Evolutionary conservation across 1,284 basidiomycete species (phyloP).

Genomic region (Peniophora sp.): DNA sequence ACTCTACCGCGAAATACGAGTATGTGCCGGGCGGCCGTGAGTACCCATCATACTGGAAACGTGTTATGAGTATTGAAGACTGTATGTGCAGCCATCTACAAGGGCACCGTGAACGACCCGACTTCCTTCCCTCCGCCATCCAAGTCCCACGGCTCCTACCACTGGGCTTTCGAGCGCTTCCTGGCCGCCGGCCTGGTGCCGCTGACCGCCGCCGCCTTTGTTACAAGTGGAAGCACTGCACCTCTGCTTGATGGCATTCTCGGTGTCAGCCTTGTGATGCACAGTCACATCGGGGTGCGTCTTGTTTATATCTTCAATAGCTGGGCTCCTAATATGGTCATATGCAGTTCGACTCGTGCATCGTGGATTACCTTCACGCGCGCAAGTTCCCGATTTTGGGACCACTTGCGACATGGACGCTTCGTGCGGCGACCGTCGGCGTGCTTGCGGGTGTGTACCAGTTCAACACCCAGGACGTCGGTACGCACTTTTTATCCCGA

Average conservation of each 20-base stretch:
- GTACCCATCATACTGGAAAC: constrained; percentile 21
- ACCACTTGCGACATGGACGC: constrained; percentile 61
- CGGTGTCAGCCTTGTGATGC: constrained; percentile 82
- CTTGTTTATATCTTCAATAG: not conserved
- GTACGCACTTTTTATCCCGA: constrained; percentile 35
- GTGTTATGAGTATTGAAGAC: not conserved
- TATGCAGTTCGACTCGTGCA: constrained; percentile 57
- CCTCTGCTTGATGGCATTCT: constrained; percentile 87
- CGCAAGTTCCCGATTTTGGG: constrained; percentile 89
- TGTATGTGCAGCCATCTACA: constrained; percentile 68
- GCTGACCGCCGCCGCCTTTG: constrained; percentile 77
- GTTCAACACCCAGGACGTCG: constrained; percentile 97
- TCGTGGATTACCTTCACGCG: constrained; percentile 89
- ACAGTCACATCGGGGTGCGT: constrained; percentile 89
- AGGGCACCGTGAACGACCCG: constrained; percentile 95
- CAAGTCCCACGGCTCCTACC: constrained; percentile 85
- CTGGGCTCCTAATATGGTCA: not conserved
- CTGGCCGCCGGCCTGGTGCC: constrained; percentile 86
- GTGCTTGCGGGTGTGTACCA: constrained; percentile 90
- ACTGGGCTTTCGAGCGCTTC: constrained; percentile 96
- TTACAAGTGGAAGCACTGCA: constrained; percentile 60
- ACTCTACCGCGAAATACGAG: constrained; percentile 15
- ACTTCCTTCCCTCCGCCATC: constrained; percentile 81
- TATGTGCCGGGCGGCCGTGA: constrained; percentile 68
- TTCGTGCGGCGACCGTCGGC: constrained; percentile 76